Percentiles rank a stretch among this genome's conserved stretches.
Evolutionary conservation across 2,329 filamentous ascomycete species (phyloP).

Genomic region (Scopulariopsis brevicaulis): DNA sequence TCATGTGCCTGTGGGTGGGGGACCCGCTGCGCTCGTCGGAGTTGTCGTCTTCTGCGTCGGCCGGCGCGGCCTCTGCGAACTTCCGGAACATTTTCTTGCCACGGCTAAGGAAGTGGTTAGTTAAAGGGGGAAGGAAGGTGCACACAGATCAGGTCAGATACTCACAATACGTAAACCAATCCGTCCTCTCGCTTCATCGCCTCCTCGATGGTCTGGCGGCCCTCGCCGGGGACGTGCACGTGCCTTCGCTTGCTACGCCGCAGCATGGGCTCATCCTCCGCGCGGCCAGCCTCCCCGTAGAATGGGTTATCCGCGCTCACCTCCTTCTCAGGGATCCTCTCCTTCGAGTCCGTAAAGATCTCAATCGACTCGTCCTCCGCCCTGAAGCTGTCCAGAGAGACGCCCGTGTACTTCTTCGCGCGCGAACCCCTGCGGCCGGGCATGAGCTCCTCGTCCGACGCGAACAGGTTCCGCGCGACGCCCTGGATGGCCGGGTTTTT

Average conservation of each 20-base stretch:
- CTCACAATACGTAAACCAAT: slow-evolving; percentile 68
- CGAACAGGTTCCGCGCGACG: slow-evolving; percentile 51
- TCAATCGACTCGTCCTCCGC: slow-evolving; percentile 49
- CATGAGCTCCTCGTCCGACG: slow-evolving; percentile 45
- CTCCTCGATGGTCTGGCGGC: slow-evolving; percentile 48
- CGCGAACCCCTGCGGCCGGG: slow-evolving; percentile 47
- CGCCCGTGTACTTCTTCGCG: slow-evolving; percentile 43
- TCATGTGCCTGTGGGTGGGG: slow-evolving; percentile 29
- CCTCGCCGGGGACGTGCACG: slow-evolving; percentile 44
- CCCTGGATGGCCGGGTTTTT: slow-evolving; percentile 38
- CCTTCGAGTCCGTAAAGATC: slow-evolving; percentile 72
- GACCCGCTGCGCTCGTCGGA: slow-evolving; percentile 15
- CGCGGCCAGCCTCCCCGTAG: slow-evolving; percentile 32
- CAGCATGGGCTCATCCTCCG: slow-evolving; percentile 26
- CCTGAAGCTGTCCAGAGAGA: slow-evolving; percentile 45
- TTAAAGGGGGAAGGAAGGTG: background rate
- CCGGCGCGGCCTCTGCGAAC: slow-evolving; percentile 35
- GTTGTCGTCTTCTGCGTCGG: slow-evolving; percentile 19
- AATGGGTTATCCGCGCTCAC: slow-evolving; percentile 63
- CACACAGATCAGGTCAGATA: slow-evolving; percentile 13
- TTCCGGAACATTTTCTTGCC: slow-evolving; percentile 70
- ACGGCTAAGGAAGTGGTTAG: slow-evolving; percentile 41
- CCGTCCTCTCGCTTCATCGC: slow-evolving; percentile 57
- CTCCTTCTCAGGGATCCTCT: slow-evolving; percentile 61
- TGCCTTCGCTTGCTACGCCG: slow-evolving; percentile 44